These are phyloP conservation scores for Ogataea kodamae DNA, from an alignment of 805 yeast genomes.

Conservation along the genomic window DNA sequence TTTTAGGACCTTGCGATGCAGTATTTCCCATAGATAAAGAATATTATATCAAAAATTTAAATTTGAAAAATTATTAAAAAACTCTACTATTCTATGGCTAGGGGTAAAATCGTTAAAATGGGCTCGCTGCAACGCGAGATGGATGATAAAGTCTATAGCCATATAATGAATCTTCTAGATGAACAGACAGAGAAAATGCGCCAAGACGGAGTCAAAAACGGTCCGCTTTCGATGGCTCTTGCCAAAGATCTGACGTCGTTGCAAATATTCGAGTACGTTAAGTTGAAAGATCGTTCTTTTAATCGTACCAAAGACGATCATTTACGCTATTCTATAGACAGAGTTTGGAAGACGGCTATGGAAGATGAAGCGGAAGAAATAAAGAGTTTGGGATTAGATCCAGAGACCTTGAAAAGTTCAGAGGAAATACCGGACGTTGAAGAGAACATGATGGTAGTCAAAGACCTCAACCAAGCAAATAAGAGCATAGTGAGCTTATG, in stretches of 20 bases:
- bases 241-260: conserved; percentile 54
- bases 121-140: conserved; percentile 34
- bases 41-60: conserved; percentile 1
- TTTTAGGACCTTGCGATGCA: conserved; percentile 39
- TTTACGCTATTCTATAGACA: conserved; percentile 61
- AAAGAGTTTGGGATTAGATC: conserved; percentile 31
- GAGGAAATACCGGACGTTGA: conserved; percentile 23
- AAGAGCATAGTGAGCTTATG: conserved; percentile 73
- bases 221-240: conserved; percentile 43
- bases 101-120: conserved; percentile 14
- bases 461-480: conserved; percentile 67
- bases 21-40: conserved; percentile 32
- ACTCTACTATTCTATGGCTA: conserved; percentile 4
- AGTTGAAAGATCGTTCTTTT: conserved; percentile 61
- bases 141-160: conserved; percentile 55
- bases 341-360: conserved; percentile 50
- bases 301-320: conserved; percentile 64
- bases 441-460: conserved; percentile 57
- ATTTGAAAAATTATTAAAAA: conserved; percentile 1
- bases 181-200: conserved; percentile 49
- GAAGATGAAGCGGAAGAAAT: conserved; percentile 63
- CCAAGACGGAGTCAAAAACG: conserved; percentile 36
- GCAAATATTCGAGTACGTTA: conserved; percentile 58
- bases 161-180: conserved; percentile 55
- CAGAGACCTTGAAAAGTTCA: conserved; percentile 9